A percentile compares a stretch with the other conserved stretches of the same genome.
These are phyloP conservation scores for Crithidia thermophila DNA, from an alignment of 208 protist genomes.

Conservation along the genomic window DNA sequence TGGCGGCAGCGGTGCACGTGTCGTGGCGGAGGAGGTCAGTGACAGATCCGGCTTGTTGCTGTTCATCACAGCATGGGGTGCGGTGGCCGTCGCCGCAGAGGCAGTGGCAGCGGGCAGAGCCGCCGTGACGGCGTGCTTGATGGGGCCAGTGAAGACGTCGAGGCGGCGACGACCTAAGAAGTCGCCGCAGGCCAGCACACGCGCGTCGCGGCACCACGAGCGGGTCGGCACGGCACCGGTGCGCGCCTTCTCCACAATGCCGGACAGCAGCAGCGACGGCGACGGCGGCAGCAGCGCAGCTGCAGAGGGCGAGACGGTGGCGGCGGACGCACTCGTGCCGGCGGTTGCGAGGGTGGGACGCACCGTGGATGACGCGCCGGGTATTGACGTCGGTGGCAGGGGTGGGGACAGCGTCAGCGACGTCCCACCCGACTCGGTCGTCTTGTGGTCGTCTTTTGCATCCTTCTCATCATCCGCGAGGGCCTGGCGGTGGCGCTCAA, in stretches of 20 bases:
- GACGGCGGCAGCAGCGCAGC: too few species aligned
- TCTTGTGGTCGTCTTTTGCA: background rate
- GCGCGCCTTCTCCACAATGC: background rate
- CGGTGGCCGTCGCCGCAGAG: background rate
- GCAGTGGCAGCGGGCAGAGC: background rate
- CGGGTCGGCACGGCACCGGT: slow-evolving; percentile 4
- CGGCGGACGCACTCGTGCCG: background rate
- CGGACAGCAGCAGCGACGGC: too few species aligned
- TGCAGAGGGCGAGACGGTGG: too few species aligned
- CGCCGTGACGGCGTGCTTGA: background rate
- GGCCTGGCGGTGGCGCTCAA: slow-evolving; percentile 7
- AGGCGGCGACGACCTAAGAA: slow-evolving; percentile 9
- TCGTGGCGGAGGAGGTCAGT: background rate
- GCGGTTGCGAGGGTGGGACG: background rate
- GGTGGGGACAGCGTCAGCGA: too few species aligned
- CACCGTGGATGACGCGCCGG: too few species aligned
- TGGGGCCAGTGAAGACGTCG: slow-evolving; percentile 4
- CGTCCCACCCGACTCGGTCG: too few species aligned
- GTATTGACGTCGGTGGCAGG: too few species aligned
- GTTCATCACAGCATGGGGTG: background rate
- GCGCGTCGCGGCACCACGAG: slow-evolving; percentile 5
- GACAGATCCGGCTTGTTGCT: too few species aligned
- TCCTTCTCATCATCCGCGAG: background rate
- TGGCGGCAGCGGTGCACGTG: background rate
- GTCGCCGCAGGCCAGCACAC: slow-evolving; percentile 7